Percentiles rank a stretch among this genome's conserved stretches.
These are phyloP conservation scores for Rhizophagus sp. DNA, from an alignment of 192 early-diverging fungal genomes.

Conservation along the genomic window DNA sequence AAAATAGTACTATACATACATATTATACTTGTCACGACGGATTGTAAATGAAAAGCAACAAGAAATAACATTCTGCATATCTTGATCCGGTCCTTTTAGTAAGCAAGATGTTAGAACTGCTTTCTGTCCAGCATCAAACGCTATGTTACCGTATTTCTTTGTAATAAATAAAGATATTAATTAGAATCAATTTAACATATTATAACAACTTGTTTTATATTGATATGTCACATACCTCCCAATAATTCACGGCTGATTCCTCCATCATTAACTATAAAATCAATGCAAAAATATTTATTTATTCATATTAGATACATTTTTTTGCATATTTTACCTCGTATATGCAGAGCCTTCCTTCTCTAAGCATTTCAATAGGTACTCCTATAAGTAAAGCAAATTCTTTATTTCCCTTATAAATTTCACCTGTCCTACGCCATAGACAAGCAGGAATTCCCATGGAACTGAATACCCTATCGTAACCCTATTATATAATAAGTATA, in stretches of 20 bases:
- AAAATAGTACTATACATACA: conserved; percentile 51
- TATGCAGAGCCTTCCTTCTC: conserved; percentile 62
- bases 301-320: background rate
- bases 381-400: conserved; percentile 90
- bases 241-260: conserved; percentile 94
- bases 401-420: conserved; percentile 95
- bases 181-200: background rate
- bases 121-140: conserved; percentile 95
- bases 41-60: conserved; percentile 98
- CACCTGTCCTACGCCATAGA: conserved; percentile 94
- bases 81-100: conserved; percentile 61
- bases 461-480: conserved; percentile 94
- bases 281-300: conserved; percentile 38
- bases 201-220: background rate
- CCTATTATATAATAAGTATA: conserved; percentile 42
- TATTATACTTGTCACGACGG: conserved; percentile 91
- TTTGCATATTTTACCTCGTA: conserved; percentile 36
- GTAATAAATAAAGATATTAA: background rate
- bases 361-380: conserved; percentile 78
- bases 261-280: conserved; percentile 83
- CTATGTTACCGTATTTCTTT: conserved; percentile 94
- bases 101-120: conserved; percentile 94
- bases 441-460: conserved; percentile 95
- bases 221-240: conserved; percentile 65
- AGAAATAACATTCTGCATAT: conserved; percentile 54